Base-by-base conservation (phyloP, 2,329 filamentous ascomycete genomes). In the Cladosporium sp. region DNA sequence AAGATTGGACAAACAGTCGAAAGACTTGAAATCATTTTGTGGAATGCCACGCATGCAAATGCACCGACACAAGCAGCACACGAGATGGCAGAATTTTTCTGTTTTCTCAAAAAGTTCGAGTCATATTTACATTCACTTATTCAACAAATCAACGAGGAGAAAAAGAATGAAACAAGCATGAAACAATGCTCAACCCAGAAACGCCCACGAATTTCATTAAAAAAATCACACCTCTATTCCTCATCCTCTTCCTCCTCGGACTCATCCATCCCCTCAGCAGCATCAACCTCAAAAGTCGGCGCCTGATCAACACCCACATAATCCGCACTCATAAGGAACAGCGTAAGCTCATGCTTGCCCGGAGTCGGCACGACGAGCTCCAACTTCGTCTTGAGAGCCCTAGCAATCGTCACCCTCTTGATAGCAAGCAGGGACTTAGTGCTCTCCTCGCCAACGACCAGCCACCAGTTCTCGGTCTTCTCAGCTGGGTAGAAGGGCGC, bases 391-490 rank as follows among this genome's bases (percentile, higher is more conserved):
- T 88, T 85, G 61, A 95, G 72, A 65, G 86, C 84, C 59, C 80
- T 80, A 35, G 84, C 86, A 56, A 98, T 85, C 1, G 91, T 95
- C 53, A 98, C 85, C 59, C 92, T 82, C 78, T 97, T 98, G 74
- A 97, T 95, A 2, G 88, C 91, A 51, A 97, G 76, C 55, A 98
- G 75, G 56, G 79, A 91, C 74, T 89, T 92, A 35, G 86, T 88
- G 67, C 82, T 86, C 72, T 96, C 90, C 60, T 97, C 91, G 25
- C 91, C 92, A 29, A 98, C 88, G 16, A 98, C 88, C 50, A 98
- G 74, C 93, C 93, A 98, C 91, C 91, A 98, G 66, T 93, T 95
- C 77, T 98, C 93, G 74, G 88, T 85, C 78, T 98, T 98, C 69
- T 86, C 85, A 43, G 70, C 76, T 1, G 93, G 91, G 67, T 93